These are phyloP conservation scores for Kodamaea leandrae DNA, from an alignment of 805 yeast species.

Conservation along the genomic window DNA sequence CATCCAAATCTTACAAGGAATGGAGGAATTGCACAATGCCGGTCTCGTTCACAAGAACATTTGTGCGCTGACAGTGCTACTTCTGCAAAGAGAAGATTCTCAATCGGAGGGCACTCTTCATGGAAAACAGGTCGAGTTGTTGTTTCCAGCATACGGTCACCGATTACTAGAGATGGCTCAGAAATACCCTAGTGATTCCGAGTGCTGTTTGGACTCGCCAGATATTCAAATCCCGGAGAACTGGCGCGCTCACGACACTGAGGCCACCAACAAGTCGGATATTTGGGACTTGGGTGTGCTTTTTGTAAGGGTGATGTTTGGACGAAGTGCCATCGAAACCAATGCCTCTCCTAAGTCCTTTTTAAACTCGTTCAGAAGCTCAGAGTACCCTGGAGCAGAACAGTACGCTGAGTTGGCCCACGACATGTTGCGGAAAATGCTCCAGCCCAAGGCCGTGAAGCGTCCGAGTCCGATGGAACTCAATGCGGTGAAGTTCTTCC, in stretches of 20 bases:
- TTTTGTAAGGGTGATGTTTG: constrained; percentile 45
- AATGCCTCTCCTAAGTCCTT: constrained; percentile 49
- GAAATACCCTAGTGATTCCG: neutral
- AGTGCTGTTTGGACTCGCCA: too few relatives aligned
- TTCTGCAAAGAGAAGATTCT: constrained; percentile 18
- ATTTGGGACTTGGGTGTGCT: constrained; percentile 90
- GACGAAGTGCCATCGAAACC: constrained; percentile 59
- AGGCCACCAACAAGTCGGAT: constrained; percentile 71
- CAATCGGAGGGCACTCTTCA: neutral
- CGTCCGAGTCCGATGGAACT: constrained; percentile 84
- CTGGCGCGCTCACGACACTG: constrained; percentile 84
- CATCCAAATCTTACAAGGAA: constrained; percentile 77
- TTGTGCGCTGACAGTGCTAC: constrained; percentile 51
- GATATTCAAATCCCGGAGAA: constrained; percentile 22
- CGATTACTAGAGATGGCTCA: constrained; percentile 22
- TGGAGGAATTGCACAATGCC: constrained; percentile 80
- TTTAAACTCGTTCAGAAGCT: constrained; percentile 20
- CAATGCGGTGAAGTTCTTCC: constrained; percentile 75
- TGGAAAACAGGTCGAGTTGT: neutral
- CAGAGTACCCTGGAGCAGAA: constrained; percentile 51
- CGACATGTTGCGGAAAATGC: constrained; percentile 65
- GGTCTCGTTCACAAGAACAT: constrained; percentile 77
- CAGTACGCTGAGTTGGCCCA: constrained; percentile 65
- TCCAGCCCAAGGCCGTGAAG: constrained; percentile 62
- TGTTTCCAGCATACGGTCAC: constrained; percentile 3